Percentiles rank a stretch among this genome's conserved stretches.
phyloP scores from a whole-genome alignment of 306 rosid genomes.

The Sphenostylis stenocarpa region DNA sequence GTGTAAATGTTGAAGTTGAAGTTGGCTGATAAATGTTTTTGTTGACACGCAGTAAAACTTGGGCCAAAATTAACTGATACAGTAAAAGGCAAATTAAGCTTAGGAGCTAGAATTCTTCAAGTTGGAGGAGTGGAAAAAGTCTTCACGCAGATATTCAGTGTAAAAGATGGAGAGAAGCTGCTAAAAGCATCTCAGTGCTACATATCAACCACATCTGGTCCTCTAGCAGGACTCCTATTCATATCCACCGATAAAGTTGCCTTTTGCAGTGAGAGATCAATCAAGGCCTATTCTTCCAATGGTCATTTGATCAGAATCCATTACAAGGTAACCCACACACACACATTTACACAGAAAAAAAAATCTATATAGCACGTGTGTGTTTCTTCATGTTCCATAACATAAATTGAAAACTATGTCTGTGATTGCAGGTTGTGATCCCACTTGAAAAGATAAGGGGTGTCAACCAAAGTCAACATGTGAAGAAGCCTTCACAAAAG shows the following conservation, averaged over 20 bases:
- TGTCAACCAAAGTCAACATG: slow-evolving; percentile 7
- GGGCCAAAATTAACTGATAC: slow-evolving; percentile 3
- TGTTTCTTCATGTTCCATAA: background rate
- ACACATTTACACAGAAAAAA: too few relatives aligned
- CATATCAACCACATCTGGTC: slow-evolving; percentile 58
- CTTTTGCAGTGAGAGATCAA: slow-evolving; percentile 54
- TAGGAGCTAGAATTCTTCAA: slow-evolving; percentile 27
- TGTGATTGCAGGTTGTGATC: slow-evolving; percentile 16
- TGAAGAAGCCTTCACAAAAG: slow-evolving; percentile 49
- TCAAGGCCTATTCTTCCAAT: slow-evolving; percentile 22
- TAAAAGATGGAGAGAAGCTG: slow-evolving; percentile 46
- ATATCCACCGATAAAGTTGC: slow-evolving; percentile 28
- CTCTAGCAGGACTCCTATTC: slow-evolving; percentile 50
- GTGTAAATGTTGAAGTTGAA: too few relatives aligned
- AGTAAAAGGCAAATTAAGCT: slow-evolving; percentile 19
- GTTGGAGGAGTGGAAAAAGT: slow-evolving; percentile 30
- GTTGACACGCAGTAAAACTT: slow-evolving; percentile 14
- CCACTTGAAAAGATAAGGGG: slow-evolving; percentile 20
- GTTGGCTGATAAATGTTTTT: background rate
- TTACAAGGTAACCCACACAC: slow-evolving; percentile 21
- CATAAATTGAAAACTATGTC: background rate
- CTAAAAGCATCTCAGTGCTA: slow-evolving; percentile 48
- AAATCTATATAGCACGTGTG: too few relatives aligned
- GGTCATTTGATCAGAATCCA: slow-evolving; percentile 17
- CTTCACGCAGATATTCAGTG: slow-evolving; percentile 42